Evolutionary conservation across 371 early-diverging fungal species (phyloP).

Genomic region (Zancudomyces culisetae): DNA sequence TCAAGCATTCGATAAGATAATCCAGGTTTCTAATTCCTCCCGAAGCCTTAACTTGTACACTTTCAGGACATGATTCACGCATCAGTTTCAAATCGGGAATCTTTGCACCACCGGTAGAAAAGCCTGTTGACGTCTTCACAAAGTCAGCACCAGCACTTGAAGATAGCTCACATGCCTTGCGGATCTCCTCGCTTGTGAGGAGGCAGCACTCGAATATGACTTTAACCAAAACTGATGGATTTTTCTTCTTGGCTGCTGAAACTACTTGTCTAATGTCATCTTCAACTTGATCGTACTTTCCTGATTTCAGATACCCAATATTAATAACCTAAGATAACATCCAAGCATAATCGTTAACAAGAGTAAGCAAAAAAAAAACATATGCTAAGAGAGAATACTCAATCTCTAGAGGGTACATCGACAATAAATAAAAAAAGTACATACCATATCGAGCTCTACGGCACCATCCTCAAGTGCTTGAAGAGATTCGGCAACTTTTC

Average conservation of each 20-base stretch:
- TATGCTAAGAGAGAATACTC: not conserved
- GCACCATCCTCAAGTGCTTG: slow-evolving; percentile 37
- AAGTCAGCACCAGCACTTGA: slow-evolving; percentile 39
- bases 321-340: slow-evolving; percentile 27
- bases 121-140: slow-evolving; percentile 47
- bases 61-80: slow-evolving; percentile 25
- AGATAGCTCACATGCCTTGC: slow-evolving; percentile 27
- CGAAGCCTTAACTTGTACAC: slow-evolving; percentile 39
- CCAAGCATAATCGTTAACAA: not conserved
- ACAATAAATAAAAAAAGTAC: not conserved
- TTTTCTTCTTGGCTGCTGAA: slow-evolving; percentile 21
- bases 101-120: slow-evolving; percentile 35
- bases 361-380: not conserved
- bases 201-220: slow-evolving; percentile 44
- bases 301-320: slow-evolving; percentile 35
- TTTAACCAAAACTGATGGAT: slow-evolving; percentile 31
- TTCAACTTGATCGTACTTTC: slow-evolving; percentile 24
- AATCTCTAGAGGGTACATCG: not conserved
- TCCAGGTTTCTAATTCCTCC: slow-evolving; percentile 42
- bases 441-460: slow-evolving; percentile 39
- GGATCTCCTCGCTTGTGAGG: slow-evolving; percentile 35
- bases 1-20: slow-evolving; percentile 32
- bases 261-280: slow-evolving; percentile 30
- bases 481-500: slow-evolving; percentile 34
- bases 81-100: slow-evolving; percentile 33